Evolutionary conservation across 352 stramenopile genomes (phyloP).

Genomic region (Phytophthora tentaculata): DNA sequence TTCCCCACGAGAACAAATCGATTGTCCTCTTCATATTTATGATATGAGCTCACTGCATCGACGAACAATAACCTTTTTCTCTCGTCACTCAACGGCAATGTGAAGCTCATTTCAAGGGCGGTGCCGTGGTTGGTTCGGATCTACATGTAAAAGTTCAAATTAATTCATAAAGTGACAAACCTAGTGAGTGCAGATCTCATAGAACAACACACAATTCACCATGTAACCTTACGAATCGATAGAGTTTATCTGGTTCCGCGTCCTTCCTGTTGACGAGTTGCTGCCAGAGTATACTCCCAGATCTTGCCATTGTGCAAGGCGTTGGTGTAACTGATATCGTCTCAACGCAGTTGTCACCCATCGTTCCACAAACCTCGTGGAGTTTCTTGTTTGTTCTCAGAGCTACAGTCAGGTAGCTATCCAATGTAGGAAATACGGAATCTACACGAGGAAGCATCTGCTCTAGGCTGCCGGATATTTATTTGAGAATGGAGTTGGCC

Average conservation of each 20-base stretch:
- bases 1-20: slow-evolving; percentile 21
- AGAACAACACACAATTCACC: not conserved
- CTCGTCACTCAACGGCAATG: slow-evolving; percentile 12
- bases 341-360: slow-evolving; percentile 10
- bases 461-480: not conserved
- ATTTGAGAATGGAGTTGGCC: not conserved
- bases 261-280: slow-evolving; percentile 17
- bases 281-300: slow-evolving; percentile 13
- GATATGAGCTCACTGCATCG: slow-evolving; percentile 19
- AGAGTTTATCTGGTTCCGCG: slow-evolving; percentile 14
- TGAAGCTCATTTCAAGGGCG: slow-evolving; percentile 21
- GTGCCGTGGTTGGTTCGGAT: slow-evolving; percentile 5
- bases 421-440: not conserved
- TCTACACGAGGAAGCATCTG: not conserved
- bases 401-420: not conserved
- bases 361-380: not conserved
- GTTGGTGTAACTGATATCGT: slow-evolving; percentile 24
- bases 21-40: slow-evolving; percentile 16
- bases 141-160: not conserved
- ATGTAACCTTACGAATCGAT: slow-evolving; percentile 20
- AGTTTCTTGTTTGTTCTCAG: not conserved
- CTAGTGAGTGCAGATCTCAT: not conserved
- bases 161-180: not conserved
- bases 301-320: slow-evolving; percentile 3
- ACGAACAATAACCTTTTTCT: slow-evolving; percentile 2